A percentile compares a stretch with the other conserved stretches of the same genome.
These are phyloP conservation scores for Aphanomyces stellatus DNA, from an alignment of 352 stramenopile genomes.

Conservation along the genomic window DNA sequence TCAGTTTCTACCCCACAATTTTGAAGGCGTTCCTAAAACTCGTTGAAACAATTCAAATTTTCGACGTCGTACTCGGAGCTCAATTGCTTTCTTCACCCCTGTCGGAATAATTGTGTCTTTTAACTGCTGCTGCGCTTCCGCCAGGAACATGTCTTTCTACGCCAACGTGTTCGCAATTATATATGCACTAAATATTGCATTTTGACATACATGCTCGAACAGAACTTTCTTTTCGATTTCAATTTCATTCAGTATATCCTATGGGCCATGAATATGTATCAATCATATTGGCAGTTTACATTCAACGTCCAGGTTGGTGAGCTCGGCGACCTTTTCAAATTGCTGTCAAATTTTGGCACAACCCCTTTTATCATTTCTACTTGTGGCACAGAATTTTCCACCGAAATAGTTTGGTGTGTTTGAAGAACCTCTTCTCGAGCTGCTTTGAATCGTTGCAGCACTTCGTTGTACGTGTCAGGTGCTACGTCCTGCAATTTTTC, in stretches of 20 bases:
- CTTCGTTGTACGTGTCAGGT: not conserved
- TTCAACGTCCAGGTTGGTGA: not conserved
- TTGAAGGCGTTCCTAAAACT: not conserved
- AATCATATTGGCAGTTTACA: not conserved
- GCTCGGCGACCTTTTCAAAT: too few relatives aligned
- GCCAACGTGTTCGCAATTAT: not conserved
- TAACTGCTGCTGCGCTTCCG: not conserved
- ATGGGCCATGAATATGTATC: not conserved
- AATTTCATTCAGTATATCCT: constrained; percentile 12
- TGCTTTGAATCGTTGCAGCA: not conserved
- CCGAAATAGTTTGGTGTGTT: not conserved
- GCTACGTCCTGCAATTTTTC: not conserved
- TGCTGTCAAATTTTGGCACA: not conserved
- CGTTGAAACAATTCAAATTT: too few relatives aligned
- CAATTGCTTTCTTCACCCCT: not conserved
- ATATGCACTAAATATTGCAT: not conserved
- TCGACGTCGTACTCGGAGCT: too few relatives aligned
- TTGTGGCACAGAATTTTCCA: not conserved
- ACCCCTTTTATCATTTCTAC: not conserved
- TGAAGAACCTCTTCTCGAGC: not conserved
- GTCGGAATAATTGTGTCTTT: not conserved
- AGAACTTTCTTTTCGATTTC: constrained; percentile 4
- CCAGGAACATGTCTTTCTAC: not conserved
- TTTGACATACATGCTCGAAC: not conserved
- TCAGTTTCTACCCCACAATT: not conserved